Base-by-base conservation (phyloP, 768 basidiomycete species). In the Termitomyces sp. region DNA sequence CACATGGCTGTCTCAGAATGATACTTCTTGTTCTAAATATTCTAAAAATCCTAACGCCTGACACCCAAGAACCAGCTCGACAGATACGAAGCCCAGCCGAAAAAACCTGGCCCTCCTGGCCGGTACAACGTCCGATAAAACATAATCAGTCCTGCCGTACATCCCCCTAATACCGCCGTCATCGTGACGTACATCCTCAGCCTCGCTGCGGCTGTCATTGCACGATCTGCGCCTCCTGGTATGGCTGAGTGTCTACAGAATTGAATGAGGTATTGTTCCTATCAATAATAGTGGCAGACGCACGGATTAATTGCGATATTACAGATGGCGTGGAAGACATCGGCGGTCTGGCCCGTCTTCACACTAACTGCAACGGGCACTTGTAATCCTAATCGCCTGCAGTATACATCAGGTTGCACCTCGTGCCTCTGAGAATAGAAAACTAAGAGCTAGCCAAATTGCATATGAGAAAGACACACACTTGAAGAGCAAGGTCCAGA, bases 351-450 rank as follows among this genome's bases (percentile, higher is more conserved):
- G 49, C 86, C 89, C 4, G 87, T 86, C 73, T 88, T 89, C 47
- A 95, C 88, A 71, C 93, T 95, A 32, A 98, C 93, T 2, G 96
- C 87, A 48, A 98, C 93, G 30, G 96, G 96, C 5, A 96, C 93
- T 63, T 90, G 92, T n/a, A 99, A 78, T 9, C 87, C 85, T 53
- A 98, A 74, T 61, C 93, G 80, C 69, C 95, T 80, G 70, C 94
- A 96, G 69, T 99, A 99, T 13, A 95, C 93, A 69, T 98, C 96
- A 40, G 96, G 96, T 69, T 99, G 96, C 23, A 98, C 95, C 77
- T 99, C 96, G 71, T 98, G 96, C 70, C 96, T 80, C 90, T 97
- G 69, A 20, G 58, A 59, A 46, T 55, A 62, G 44, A 43, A 43
- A 43, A n/a, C n/a, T 53, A 54, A 56, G 20, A 59, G 53, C 58